These are phyloP conservation scores for Metarhizium humberi DNA, from an alignment of 2,329 filamentous ascomycete species.

Conservation along the genomic window DNA sequence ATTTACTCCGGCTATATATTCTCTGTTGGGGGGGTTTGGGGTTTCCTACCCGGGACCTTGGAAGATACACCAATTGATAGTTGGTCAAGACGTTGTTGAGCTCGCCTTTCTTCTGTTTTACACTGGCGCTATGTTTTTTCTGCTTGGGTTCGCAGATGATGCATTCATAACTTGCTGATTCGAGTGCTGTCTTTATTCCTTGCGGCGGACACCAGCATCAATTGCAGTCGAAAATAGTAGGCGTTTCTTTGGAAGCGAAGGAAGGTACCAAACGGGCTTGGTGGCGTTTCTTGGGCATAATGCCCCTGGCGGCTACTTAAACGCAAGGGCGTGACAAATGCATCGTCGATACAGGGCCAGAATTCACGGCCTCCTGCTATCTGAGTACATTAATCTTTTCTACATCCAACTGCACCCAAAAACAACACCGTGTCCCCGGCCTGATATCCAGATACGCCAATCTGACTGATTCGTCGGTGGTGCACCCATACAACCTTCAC, in stretches of 20 bases:
- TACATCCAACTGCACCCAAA: not conserved
- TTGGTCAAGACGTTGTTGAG: not conserved
- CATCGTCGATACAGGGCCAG: not conserved
- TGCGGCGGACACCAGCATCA: too few species aligned
- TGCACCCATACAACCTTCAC: not conserved
- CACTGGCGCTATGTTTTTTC: too few species aligned
- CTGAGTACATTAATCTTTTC: not conserved
- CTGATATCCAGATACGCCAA: not conserved
- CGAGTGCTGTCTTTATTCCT: too few species aligned
- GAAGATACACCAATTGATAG: too few species aligned
- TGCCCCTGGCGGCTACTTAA: not conserved
- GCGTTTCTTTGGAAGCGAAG: too few species aligned
- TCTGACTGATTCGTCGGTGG: not conserved
- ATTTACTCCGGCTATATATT: not conserved
- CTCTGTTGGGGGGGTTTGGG: not conserved
- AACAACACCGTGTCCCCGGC: not conserved
- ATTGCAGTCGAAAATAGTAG: too few species aligned
- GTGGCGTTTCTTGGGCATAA: not conserved
- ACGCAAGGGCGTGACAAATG: not conserved
- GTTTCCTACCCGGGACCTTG: not conserved
- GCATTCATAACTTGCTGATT: too few species aligned
- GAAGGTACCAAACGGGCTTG: not conserved
- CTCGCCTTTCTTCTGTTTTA: not conserved
- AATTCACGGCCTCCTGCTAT: not conserved
- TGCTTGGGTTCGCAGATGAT: too few species aligned